Evolutionary conservation across 2,329 filamentous ascomycete genomes (phyloP).

Genomic region (Phialophora macrospora): DNA sequence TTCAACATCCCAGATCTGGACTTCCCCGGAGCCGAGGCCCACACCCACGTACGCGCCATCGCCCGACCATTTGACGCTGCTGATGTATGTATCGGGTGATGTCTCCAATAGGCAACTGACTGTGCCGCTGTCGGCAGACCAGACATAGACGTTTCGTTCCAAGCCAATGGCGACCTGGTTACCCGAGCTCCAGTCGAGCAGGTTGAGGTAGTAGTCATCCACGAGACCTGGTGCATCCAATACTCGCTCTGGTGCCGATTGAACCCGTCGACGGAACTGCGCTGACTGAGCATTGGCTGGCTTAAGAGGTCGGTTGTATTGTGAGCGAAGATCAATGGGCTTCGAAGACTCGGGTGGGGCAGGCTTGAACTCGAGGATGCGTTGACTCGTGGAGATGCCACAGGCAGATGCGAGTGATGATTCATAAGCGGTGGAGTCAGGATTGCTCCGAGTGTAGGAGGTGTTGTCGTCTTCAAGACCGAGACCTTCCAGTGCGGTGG

Average conservation of each 20-base stretch:
- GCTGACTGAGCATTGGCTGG: slow-evolving; percentile 73
- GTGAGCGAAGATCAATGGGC: slow-evolving; percentile 93
- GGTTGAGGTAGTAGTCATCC: slow-evolving; percentile 98
- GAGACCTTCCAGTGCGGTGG: slow-evolving; percentile 78
- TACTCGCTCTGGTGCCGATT: slow-evolving; percentile 93
- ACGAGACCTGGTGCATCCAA: slow-evolving; percentile 94
- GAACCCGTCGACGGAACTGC: slow-evolving; percentile 87
- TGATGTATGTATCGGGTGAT: slow-evolving; percentile 88
- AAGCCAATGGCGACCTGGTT: slow-evolving; percentile 98
- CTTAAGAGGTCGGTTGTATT: slow-evolving; percentile 97
- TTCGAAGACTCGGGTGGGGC: slow-evolving; percentile 97
- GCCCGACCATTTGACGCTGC: slow-evolving; percentile 98
- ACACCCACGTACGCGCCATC: slow-evolving; percentile 97
- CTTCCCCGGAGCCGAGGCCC: slow-evolving; percentile 90
- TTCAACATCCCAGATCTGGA: slow-evolving; percentile 80
- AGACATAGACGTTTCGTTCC: slow-evolving; percentile 96
- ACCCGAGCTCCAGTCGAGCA: slow-evolving; percentile 95
- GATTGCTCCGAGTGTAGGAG: slow-evolving; percentile 76
- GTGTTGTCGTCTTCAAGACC: slow-evolving; percentile 74
- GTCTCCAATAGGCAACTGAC: slow-evolving; percentile 90
- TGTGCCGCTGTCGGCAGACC: slow-evolving; percentile 91
- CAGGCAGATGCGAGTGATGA: slow-evolving; percentile 88
- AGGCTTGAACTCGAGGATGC: slow-evolving; percentile 98
- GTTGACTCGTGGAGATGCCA: slow-evolving; percentile 88
- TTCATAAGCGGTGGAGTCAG: slow-evolving; percentile 88